Base-by-base conservation (phyloP, 163 green algal species). In the Chlorella variabilis region DNA sequence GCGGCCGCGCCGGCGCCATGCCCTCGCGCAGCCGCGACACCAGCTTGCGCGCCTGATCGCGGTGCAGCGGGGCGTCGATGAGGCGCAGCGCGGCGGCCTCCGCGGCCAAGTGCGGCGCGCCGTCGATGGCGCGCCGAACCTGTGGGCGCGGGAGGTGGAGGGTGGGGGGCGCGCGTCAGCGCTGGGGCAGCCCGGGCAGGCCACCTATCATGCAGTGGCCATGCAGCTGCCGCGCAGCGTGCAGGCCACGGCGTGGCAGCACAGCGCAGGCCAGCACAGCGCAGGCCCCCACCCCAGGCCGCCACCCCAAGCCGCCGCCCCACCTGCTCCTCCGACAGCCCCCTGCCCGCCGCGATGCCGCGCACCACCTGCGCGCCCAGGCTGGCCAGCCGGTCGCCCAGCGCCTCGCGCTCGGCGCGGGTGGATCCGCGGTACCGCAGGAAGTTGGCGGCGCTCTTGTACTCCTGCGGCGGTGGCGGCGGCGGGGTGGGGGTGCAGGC, bases 381-480 rank as follows among this genome's bases (percentile, higher is more conserved):
- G 80, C 93, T 90, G 25, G 94, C 92, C 78, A 98, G 87, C n/a
- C 97, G 85, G 21, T 88, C 92, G 1, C 77, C 86, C 65, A 97
- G 80, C 88, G 95, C 90, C 87, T 96, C 90, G 31, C 88, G 83
- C 85, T 98, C 94, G 25, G 89, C 74, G 65, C 92, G 85, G 7
- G 77, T 90, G 90, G 98, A 97, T 81, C 93, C 88, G 4, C 81
- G 89, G 27, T 94, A 86, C 83, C 93, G 71, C 78, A 98, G 88
- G 89, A 98, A 95, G 83, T 98, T 94, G 17, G 93, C 94, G 21
- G 88, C 89, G n/a, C 71, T 91, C 91, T 98, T 98, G 90, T 95
- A 98, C 49, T 90, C 89, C 75, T 81, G 75, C 27, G n/a, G n/a
- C n/a, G n/a, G n/a, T n/a, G n/a, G n/a, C n/a, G n/a, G n/a, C n/a